Base-by-base conservation (phyloP, 164 flowering plant species). In the Berberis vulgaris region DNA sequence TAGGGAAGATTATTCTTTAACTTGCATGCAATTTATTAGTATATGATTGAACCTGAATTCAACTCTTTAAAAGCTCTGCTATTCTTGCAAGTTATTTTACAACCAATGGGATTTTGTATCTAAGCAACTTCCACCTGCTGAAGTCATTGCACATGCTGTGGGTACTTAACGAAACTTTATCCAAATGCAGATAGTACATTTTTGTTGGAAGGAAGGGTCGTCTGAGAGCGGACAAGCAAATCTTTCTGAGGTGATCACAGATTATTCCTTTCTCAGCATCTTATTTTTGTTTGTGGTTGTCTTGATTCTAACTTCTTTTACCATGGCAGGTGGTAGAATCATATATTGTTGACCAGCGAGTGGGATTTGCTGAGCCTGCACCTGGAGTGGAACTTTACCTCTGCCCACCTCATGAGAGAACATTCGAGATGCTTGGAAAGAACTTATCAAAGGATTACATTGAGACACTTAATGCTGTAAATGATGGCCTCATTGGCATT, bases 311-410 rank as follows among this genome's bases (percentile, higher is more conserved):
- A 6, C 7, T 38, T 54, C 10, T 54, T 54, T 57, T 13, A 66
- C 8, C 41, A 12, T 26, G 74, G 45, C 84, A 95, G 99, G 87
- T 80, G 44, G 84, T 78, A 1, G 86, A 86, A 11, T 86, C 98
- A 0, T 91, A 95, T 64, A 69, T 85, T 12, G 54, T 62, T 7
- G 99, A 95, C 41, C 87, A 80, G 67, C 80, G 99, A 78, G 82
- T 95, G 7, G 99, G 99, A 26, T 83, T 85, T 73, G 89, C 96
- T 2, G 98, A 89, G 76, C 95, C 95, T 11, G 82, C 78, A 10
- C 65, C 83, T 1, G 99, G 91, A 1, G 78, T 83, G 6, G 99
- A 95, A 65, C 77, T 91, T 11, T 95, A 95, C 64, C 66, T 89
- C 3, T 91, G 97, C 73, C 97, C 99, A 11, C 81, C 85, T 1